phyloP scores from a whole-genome alignment of 2,329 filamentous ascomycete genomes.

The Beauveria sp. region DNA sequence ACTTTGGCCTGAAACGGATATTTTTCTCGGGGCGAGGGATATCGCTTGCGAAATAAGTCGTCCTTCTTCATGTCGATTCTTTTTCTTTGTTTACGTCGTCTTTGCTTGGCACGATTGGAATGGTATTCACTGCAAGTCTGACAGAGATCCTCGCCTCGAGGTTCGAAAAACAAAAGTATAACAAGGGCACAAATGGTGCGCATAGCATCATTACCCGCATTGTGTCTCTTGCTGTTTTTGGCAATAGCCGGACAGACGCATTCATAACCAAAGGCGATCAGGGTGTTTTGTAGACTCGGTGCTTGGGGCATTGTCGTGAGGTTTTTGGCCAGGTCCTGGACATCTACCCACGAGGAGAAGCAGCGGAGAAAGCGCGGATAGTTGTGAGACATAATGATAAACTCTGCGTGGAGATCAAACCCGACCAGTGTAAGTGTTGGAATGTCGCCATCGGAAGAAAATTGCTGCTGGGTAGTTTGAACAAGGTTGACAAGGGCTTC shows the following conservation, averaged over 20 bases:
- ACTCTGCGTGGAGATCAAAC: conserved; percentile 5
- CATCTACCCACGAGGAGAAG: conserved; percentile 6
- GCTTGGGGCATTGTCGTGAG: background rate
- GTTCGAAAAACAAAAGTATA: background rate
- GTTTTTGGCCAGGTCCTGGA: background rate
- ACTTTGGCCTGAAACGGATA: conserved; percentile 7
- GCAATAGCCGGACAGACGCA: background rate
- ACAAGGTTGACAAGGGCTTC: conserved; percentile 3
- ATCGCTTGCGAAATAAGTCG: conserved; percentile 2
- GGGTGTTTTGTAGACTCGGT: conserved; percentile 4
- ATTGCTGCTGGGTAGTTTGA: background rate
- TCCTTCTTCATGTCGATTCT: background rate
- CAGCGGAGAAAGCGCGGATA: conserved; percentile 3
- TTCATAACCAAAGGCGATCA: background rate
- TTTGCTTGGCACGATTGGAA: background rate
- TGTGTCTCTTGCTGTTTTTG: background rate
- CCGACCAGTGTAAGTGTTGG: conserved; percentile 2
- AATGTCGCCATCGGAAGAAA: background rate
- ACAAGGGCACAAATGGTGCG: conserved; percentile 2
- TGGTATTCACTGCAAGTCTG: background rate
- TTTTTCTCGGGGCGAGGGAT: conserved; percentile 4
- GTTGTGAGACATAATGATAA: background rate
- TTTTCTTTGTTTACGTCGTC: background rate
- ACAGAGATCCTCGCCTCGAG: background rate
- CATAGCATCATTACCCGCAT: conserved; percentile 6